phyloP scores from a whole-genome alignment of 2,329 filamentous ascomycete genomes.

The Aspergillus quadrilineatus region DNA sequence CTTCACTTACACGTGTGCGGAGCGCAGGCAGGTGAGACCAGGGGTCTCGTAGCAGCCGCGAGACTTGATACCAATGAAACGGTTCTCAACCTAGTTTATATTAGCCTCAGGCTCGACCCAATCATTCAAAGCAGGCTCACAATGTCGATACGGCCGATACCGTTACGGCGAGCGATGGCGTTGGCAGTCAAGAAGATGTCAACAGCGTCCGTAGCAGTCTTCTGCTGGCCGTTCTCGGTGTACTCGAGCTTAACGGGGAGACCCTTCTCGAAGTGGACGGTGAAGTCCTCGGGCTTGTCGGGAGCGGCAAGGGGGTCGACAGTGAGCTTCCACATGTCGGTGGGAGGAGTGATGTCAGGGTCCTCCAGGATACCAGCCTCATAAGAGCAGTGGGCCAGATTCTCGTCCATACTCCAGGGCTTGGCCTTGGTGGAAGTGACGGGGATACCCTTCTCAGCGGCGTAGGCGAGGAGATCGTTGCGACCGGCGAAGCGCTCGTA shows the following conservation, averaged over 20 bases:
- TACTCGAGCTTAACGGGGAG: conserved; percentile 67
- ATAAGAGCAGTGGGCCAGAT: conserved; percentile 66
- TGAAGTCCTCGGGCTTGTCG: conserved; percentile 69
- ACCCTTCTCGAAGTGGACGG: conserved; percentile 70
- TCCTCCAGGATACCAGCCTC: conserved; percentile 66
- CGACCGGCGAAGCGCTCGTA: conserved; percentile 51
- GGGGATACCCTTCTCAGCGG: conserved; percentile 47
- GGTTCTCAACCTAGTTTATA: conserved; percentile 59
- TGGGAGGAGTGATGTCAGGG: conserved; percentile 62
- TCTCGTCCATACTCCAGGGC: conserved; percentile 61
- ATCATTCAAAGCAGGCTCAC: conserved; percentile 30
- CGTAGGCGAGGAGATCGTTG: conserved; percentile 51
- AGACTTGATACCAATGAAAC: conserved; percentile 76
- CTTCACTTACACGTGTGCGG: conserved; percentile 36
- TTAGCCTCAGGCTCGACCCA: neutral
- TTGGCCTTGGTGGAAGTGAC: conserved; percentile 48
- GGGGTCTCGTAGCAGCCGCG: conserved; percentile 73
- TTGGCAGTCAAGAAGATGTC: conserved; percentile 73
- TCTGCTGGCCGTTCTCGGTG: conserved; percentile 52
- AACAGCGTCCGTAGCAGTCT: conserved; percentile 60
- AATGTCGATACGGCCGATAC: conserved; percentile 79
- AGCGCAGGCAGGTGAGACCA: conserved; percentile 34
- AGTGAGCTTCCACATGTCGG: conserved; percentile 74
- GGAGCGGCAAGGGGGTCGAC: conserved; percentile 68
- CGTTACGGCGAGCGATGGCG: conserved; percentile 68